phyloP scores from a whole-genome alignment of 768 basidiomycete species.

The Thelephora ganbajun region DNA sequence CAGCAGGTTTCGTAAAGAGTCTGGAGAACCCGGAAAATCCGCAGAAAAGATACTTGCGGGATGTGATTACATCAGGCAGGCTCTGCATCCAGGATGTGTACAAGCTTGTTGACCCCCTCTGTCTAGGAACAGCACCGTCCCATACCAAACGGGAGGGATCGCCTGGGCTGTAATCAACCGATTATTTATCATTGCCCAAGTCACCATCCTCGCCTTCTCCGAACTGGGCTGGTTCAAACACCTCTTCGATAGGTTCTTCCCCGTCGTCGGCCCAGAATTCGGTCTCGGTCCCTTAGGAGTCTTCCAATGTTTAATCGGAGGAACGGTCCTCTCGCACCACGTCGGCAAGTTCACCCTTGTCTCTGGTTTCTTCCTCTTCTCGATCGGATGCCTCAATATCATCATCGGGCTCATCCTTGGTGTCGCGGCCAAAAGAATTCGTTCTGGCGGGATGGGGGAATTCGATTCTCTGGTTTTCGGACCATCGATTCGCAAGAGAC shows the following conservation, averaged over 20 bases:
- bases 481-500: too few species aligned
- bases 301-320: too few species aligned
- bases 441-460: too few species aligned
- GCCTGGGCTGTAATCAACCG: too few species aligned
- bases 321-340: conserved; percentile 36
- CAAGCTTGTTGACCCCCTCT: too few species aligned
- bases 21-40: conserved; percentile 20
- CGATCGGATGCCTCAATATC: conserved; percentile 82
- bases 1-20: conserved; percentile 40
- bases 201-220: conserved; percentile 65
- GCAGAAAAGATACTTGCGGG: too few species aligned
- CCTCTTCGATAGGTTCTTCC: conserved; percentile 79
- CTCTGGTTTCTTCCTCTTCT: conserved; percentile 83
- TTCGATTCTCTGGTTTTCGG: too few species aligned
- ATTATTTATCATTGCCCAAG: conserved; percentile 77
- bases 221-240: conserved; percentile 69
- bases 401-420: too few species aligned
- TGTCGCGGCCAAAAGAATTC: too few species aligned
- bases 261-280: conserved; percentile 71
- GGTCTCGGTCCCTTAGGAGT: conserved; percentile 79
- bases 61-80: conserved; percentile 70
- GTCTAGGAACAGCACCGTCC: conserved; percentile 63
- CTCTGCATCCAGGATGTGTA: too few species aligned
- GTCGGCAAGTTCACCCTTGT: conserved; percentile 84
- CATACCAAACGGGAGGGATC: conserved; percentile 78